A percentile compares a stretch with the other conserved stretches of the same genome.
These are phyloP conservation scores for Saccharata proteae DNA, from an alignment of 2,329 filamentous ascomycete species.

Conservation along the genomic window DNA sequence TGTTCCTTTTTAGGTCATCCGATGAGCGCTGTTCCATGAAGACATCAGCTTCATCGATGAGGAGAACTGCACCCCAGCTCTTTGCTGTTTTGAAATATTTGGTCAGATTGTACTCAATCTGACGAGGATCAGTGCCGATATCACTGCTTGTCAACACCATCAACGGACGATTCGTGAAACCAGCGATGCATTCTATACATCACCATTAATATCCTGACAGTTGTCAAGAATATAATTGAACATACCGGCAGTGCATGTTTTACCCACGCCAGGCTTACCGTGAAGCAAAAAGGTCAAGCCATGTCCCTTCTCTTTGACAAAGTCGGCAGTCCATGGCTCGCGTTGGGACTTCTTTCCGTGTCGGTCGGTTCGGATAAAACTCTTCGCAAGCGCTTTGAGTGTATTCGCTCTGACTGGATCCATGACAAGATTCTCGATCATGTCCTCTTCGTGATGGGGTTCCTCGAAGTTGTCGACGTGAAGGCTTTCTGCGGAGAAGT, in stretches of 20 bases:
- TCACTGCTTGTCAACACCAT: constrained; percentile 20
- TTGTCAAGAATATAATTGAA: not conserved
- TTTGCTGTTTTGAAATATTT: constrained; percentile 13
- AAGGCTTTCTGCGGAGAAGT: constrained; percentile 10
- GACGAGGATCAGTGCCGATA: constrained; percentile 12
- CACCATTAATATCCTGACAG: not conserved
- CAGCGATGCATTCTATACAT: constrained; percentile 22
- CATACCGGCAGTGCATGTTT: constrained; percentile 19
- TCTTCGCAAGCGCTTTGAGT: constrained; percentile 19
- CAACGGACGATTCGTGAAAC: constrained; percentile 19
- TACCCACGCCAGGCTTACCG: constrained; percentile 5
- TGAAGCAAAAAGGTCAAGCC: constrained; percentile 1
- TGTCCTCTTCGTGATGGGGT: constrained; percentile 16
- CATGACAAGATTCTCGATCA: constrained; percentile 23
- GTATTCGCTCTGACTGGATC: constrained; percentile 12
- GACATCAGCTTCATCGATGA: constrained; percentile 25
- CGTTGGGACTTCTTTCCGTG: constrained; percentile 7
- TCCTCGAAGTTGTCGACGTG: constrained; percentile 14
- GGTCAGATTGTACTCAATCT: constrained; percentile 8
- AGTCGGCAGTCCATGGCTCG: constrained; percentile 7
- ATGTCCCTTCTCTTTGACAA: constrained; percentile 1
- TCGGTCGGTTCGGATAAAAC: constrained; percentile 12
- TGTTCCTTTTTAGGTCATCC: constrained; percentile 19
- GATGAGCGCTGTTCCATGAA: constrained; percentile 22
- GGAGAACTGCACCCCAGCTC: constrained; percentile 16